These are phyloP conservation scores for Boletus subparvulus DNA, from an alignment of 768 basidiomycete species.

Conservation along the genomic window DNA sequence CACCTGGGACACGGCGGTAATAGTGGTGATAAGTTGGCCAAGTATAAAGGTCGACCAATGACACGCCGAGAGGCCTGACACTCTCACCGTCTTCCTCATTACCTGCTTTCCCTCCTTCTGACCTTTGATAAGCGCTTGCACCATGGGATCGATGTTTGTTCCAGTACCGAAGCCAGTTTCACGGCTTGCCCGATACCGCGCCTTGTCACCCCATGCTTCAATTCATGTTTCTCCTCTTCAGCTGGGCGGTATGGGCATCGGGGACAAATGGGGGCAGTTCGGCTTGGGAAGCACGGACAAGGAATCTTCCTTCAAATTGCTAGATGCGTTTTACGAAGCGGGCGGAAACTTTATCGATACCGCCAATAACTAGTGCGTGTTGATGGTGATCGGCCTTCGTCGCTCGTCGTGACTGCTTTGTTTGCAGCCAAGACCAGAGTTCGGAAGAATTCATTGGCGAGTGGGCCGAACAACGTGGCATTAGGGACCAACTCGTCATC, in stretches of 20 bases:
- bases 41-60: background rate
- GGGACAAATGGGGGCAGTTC: constrained; percentile 36
- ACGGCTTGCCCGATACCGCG: constrained; percentile 34
- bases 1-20: background rate
- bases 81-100: background rate
- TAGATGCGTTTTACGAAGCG: constrained; percentile 43
- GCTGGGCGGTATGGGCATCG: constrained; percentile 47
- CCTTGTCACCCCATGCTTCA: constrained; percentile 36
- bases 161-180: constrained; percentile 2
- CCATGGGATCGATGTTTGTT: background rate
- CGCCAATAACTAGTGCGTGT: constrained; percentile 43
- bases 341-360: constrained; percentile 54
- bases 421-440: constrained; percentile 48
- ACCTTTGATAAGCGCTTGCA: background rate
- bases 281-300: constrained; percentile 43
- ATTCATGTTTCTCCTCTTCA: constrained; percentile 44
- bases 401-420: background rate
- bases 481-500: constrained; percentile 47
- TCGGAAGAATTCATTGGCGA: constrained; percentile 54
- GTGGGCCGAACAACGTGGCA: constrained; percentile 44
- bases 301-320: constrained; percentile 42
- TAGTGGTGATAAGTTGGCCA: background rate
- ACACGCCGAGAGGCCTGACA: background rate
- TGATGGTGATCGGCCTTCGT: background rate
- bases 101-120: background rate